Evolutionary conservation across 169 alveolate genomes (phyloP), one percentile per base, ranked within the genome.

Genomic region (Perkinsus olseni): DNA sequence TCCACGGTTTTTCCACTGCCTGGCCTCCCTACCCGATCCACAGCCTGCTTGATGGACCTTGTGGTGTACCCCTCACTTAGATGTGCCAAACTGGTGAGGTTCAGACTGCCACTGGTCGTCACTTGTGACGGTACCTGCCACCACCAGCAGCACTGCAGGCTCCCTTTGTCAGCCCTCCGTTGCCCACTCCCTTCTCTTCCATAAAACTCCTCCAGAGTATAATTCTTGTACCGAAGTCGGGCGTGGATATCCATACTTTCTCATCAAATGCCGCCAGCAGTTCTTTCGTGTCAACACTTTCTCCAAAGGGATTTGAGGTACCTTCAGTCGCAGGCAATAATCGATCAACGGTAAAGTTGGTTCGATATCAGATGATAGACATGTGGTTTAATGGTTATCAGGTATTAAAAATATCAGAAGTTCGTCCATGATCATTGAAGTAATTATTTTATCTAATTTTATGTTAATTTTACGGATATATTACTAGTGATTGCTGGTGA

Each of bases 211-310:
- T 95, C 97, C 98, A 96, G 74, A 98, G 95, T 38, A 95, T 93
- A 62, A 95, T 93, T 51, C 99, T 93, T 34, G 98, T 96, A 37
- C 97, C 96, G 95, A 96, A 97, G 92, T 97, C 97, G 24, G 98
- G 98, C 92, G 96, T 95, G 74, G 97, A 97, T 94, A 98, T 96
- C 95, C 96, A 98, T 38, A 97, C 93, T 48, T 96, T 96, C 95
- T 97, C 97, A 91, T 97, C 98, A 93, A 97, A 98, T 94, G 96
- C 95, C 50, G 93, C 94, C 93, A 96, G 96, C 92, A 96, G 91
- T 91, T 97, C 98, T 90, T 96, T 95, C 92, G 94, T 38, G 62
- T 94, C 94, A 20, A 94, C 96, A 45, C 95, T 94, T 34, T 97
- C 97, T 0, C 96, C 97, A 91, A 94, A 95, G 13, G 98, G 98